Evolutionary conservation across 768 basidiomycete genomes (phyloP).

Genomic region (Termitomyces sp.): DNA sequence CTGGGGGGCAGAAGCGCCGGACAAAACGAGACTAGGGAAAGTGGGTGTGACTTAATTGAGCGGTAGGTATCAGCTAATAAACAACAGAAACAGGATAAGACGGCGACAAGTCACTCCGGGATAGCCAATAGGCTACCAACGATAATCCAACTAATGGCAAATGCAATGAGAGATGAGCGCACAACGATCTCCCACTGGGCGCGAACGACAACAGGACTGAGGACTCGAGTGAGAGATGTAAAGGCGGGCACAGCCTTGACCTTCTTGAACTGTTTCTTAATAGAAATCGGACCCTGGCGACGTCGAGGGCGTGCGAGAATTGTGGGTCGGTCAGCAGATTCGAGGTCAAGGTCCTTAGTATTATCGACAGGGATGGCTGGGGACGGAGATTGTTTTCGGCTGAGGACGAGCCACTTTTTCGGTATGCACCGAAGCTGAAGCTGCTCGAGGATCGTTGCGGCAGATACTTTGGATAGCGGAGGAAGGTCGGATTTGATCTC

Average conservation of each 20-base stretch:
- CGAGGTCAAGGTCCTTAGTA: neutral
- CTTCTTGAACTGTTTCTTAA: constrained; percentile 35
- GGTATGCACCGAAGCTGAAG: constrained; percentile 41
- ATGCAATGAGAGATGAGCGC: constrained; percentile 48
- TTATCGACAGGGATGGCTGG: neutral
- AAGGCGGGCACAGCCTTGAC: constrained; percentile 67
- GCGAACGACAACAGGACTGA: constrained; percentile 68
- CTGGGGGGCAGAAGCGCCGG: neutral
- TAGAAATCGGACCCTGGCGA: constrained; percentile 7
- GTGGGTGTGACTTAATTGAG: no score
- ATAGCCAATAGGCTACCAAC: constrained; percentile 37
- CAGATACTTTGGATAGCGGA: constrained; percentile 19
- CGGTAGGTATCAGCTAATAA: neutral
- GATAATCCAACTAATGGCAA: constrained; percentile 39
- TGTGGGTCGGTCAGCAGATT: constrained; percentile 1
- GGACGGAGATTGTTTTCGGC: neutral
- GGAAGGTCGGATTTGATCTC: constrained; percentile 20
- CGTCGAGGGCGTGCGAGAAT: constrained; percentile 1
- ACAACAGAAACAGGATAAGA: neutral
- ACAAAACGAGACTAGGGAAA: neutral
- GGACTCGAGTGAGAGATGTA: constrained; percentile 64
- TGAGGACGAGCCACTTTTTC: constrained; percentile 30
- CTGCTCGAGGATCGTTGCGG: constrained; percentile 32
- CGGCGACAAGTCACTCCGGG: neutral
- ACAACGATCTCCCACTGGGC: constrained; percentile 86